phyloP scores from a whole-genome alignment of 192 early-diverging fungal species.

The Fimicolochytrium jonesii region DNA sequence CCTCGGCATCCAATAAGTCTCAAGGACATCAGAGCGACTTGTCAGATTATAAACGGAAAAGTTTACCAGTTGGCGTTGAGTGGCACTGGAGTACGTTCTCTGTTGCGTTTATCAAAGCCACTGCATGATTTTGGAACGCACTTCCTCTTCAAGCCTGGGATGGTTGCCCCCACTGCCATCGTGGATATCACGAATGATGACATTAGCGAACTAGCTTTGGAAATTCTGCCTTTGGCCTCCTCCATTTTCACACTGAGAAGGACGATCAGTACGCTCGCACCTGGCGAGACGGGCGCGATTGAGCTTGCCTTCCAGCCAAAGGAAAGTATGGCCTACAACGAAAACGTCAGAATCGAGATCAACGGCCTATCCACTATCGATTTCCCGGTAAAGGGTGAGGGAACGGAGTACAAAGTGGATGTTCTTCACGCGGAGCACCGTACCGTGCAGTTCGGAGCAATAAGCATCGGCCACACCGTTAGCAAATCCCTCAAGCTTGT shows the following conservation, averaged over 20 bases:
- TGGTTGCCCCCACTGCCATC: slow-evolving; percentile 28
- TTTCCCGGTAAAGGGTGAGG: slow-evolving; percentile 41
- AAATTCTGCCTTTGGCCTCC: slow-evolving; percentile 27
- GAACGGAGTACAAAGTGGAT: slow-evolving; percentile 47
- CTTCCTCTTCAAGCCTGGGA: slow-evolving; percentile 43
- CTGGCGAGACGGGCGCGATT: slow-evolving; percentile 37
- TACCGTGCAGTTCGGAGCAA: slow-evolving; percentile 53
- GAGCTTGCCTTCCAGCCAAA: slow-evolving; percentile 47
- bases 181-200: slow-evolving; percentile 51
- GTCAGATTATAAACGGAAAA: slow-evolving; percentile 52
- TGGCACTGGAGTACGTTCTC: slow-evolving; percentile 42
- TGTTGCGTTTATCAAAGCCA: slow-evolving; percentile 37
- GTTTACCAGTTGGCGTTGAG: slow-evolving; percentile 42
- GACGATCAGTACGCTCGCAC: slow-evolving; percentile 25
- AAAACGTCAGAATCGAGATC: slow-evolving; percentile 51
- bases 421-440: slow-evolving; percentile 32
- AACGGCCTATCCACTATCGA: slow-evolving; percentile 47
- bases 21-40: slow-evolving; percentile 42
- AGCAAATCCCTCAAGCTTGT: slow-evolving; percentile 37
- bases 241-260: slow-evolving; percentile 40
- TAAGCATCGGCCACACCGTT: slow-evolving; percentile 45
- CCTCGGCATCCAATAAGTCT: slow-evolving; percentile 29
- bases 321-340: slow-evolving; percentile 39
- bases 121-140: slow-evolving; percentile 49
- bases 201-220: slow-evolving; percentile 43